Evolutionary conservation across 495 filamentous ascomycete genomes (phyloP), one percentile per base, ranked within the genome.

Genomic region (Aspergillus cristatus): DNA sequence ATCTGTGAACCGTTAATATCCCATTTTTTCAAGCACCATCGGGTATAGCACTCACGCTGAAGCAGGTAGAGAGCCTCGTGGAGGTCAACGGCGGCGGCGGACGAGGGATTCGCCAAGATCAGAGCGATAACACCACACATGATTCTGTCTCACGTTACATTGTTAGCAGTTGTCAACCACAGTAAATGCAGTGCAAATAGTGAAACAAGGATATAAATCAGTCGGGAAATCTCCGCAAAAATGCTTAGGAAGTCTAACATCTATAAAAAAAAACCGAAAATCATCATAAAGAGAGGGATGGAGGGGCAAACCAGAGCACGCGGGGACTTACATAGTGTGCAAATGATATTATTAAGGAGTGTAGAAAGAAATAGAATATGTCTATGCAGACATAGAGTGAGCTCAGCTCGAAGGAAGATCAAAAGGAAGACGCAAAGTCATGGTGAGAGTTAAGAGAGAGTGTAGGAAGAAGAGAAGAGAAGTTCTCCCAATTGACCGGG

Each of bases 111-210:
- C 39, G 80, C 84, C 34, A 86, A 77, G 43, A 94, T 86, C 38
- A 90, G 66, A 39, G 73, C 88, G 38, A 89, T 72, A 42, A 95
- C 86, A 43, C 88, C 88, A 62, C 86, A 94, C 89, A 94, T 94
- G 20, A 24, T 24, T 24, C 20, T 24, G 20, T n/a, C n/a, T n/a
- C 20, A 24, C 8, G 20, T 8, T 4, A 24, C 8, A 8, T 4
- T 24, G 20, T 24, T 8, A 24, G 20, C 20, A 24, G 8, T 4
- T 4, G 20, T 24, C 20, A 8, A 24, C 20, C 4, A 24, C 4
- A 24, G 8, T 8, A 24, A 24, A 4, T 4, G 8, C 20, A 24
- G 8, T 8, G 20, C 20, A 24, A 24, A 8, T 4, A 24, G 20
- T 24, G 20, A 24, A 4, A 24, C 4, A 24, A 24, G 8, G 20